phyloP scores from a whole-genome alignment of 306 rosid genomes.

The Fragaria iinumae region DNA sequence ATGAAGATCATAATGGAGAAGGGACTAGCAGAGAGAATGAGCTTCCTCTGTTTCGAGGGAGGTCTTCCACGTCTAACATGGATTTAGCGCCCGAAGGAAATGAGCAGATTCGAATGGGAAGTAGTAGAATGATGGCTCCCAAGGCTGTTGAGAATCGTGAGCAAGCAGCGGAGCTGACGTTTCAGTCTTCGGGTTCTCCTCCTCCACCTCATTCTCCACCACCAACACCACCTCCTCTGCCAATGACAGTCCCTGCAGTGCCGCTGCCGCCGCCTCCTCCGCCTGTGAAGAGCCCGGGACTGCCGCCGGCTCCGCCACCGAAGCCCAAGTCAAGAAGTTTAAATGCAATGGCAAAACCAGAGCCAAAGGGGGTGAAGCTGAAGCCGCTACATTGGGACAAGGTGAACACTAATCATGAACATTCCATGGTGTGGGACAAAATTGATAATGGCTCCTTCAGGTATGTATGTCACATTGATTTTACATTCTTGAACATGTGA shows the following conservation, averaged over 20 bases:
- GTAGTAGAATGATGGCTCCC: not conserved
- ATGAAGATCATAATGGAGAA: constrained; percentile 15
- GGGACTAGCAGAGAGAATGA: constrained; percentile 36
- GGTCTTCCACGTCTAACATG: constrained; percentile 67
- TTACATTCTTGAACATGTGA: not conserved
- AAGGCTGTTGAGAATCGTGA: constrained; percentile 32
- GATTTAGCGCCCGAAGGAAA: constrained; percentile 36
- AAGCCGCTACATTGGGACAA: constrained; percentile 96
- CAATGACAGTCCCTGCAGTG: not conserved
- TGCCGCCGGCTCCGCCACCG: constrained; percentile 41
- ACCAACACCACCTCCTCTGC: constrained; percentile 26
- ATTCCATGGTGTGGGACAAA: constrained; percentile 98
- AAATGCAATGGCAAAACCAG: constrained; percentile 48
- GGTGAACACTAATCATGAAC: constrained; percentile 59
- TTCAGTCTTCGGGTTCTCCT: constrained; percentile 3
- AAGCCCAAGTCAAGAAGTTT: constrained; percentile 37
- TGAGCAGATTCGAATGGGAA: constrained; percentile 22
- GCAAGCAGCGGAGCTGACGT: constrained; percentile 7
- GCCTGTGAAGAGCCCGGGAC: constrained; percentile 23
- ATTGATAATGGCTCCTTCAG: constrained; percentile 81
- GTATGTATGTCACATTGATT: constrained; percentile 35
- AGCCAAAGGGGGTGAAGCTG: constrained; percentile 41
- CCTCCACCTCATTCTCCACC: constrained; percentile 28
- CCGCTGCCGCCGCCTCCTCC: constrained; percentile 14
- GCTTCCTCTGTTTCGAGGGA: constrained; percentile 73